A percentile compares a stretch with the other conserved stretches of the same genome.
Conservation (phyloP, 768 basidiomycete genomes). For the Asterophora lycoperdoides region DNA sequence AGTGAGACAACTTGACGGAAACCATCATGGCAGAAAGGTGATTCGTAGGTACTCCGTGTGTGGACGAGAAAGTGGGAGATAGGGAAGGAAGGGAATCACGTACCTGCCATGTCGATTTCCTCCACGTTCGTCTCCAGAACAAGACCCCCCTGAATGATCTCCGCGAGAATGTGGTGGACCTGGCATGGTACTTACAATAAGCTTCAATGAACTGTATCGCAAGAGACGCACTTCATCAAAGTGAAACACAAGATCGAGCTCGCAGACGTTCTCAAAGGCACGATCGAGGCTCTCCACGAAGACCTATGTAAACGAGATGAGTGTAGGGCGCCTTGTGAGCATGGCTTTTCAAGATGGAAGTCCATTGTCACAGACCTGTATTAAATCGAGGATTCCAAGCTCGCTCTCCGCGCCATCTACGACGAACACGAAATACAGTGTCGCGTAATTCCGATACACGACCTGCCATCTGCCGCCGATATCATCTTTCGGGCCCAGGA, state of each 20-base stretch:
- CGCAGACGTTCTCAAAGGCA: slow-evolving; percentile 97
- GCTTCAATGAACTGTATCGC: not conserved
- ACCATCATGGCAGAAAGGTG: not conserved
- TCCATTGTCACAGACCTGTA: slow-evolving; percentile 62
- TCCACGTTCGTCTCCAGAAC: slow-evolving; percentile 94
- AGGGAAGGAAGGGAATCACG: slow-evolving; percentile 16
- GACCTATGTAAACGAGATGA: slow-evolving; percentile 48
- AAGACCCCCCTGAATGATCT: slow-evolving; percentile 94
- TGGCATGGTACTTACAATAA: slow-evolving; percentile 29
- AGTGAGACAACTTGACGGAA: slow-evolving; percentile 2
- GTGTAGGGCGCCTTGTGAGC: not conserved
- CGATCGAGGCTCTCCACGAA: slow-evolving; percentile 96
- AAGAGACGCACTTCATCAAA: slow-evolving; percentile 79
- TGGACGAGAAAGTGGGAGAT: slow-evolving; percentile 1
- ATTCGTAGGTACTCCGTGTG: slow-evolving; percentile 1
- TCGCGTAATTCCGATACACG: slow-evolving; percentile 94
- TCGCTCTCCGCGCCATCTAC: slow-evolving; percentile 97
- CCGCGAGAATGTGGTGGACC: slow-evolving; percentile 94
- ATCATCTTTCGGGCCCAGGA: slow-evolving; percentile 54
- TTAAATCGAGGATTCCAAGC: slow-evolving; percentile 91
- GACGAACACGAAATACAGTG: slow-evolving; percentile 94
- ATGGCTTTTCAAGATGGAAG: not conserved
- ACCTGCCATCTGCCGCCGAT: slow-evolving; percentile 72
- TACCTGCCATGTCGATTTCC: slow-evolving; percentile 72
- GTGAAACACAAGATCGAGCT: slow-evolving; percentile 96